Evolutionary conservation across 768 basidiomycete genomes (phyloP), one percentile per base, ranked within the genome.

Genomic region (Suillus decipiens): DNA sequence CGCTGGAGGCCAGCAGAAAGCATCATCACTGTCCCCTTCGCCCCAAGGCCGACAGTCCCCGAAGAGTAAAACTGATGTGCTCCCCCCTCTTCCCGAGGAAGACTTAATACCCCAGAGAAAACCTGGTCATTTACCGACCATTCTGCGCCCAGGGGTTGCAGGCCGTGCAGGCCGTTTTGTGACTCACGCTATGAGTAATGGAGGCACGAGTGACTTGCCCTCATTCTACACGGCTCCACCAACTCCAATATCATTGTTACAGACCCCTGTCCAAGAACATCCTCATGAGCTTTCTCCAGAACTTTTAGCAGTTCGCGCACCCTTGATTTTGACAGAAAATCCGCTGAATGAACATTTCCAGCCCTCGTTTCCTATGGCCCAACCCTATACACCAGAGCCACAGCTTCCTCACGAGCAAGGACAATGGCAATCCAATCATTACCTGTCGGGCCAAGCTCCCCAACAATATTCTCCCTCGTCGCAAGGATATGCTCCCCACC

Each of bases 61-160:
- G 2, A 72, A 68, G 53, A 67, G 69, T 12, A 65, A 70, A 36
- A 67, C 77, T 24, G 73, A 77, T 42, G 66, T 76, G 8, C 72
- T 83, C 12, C 82, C 84, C 14, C 78, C 82, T 19, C 69, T 81
- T 28, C 81, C 80, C 0, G 75, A 73, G 14, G 68, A 74, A 5
- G 4, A 36, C 73, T 63, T 10, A 48, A 43, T 24, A 59, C 69
- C 51, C 66, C 62, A 68, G 64, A 64, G 69, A 65, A 65, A 62
- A 14, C 24, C 63, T 17, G 65, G 60, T 8, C 64, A 70, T 42
- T 64, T 81, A 14, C 82, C 85, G 10, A 69, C 76, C 1, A 72
- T 79, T 37, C 76, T 85, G n/a, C 81, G 81, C 41, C 79, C 84
- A 17, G 76, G 79, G 59, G 68, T 71, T 11, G 65, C 69, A 39